These are phyloP conservation scores for Pachysolen tannophilus DNA, from an alignment of 805 yeast genomes.

Conservation along the genomic window DNA sequence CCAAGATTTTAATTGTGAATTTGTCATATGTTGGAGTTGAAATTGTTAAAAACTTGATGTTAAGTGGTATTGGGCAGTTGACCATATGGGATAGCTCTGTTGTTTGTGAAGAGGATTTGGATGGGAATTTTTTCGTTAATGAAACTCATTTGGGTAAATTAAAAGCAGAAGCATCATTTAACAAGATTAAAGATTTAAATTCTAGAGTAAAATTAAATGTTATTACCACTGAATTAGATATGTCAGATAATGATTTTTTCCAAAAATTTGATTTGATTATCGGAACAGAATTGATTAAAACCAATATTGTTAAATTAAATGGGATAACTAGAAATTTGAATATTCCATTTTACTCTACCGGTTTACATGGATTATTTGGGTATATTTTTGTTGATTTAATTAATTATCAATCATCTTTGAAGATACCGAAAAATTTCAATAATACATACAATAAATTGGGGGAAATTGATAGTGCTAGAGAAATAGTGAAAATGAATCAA, in stretches of 20 bases:
- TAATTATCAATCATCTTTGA: slow-evolving; percentile 46
- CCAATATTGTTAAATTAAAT: slow-evolving; percentile 42
- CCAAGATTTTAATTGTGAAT: slow-evolving; percentile 63
- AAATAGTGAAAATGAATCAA: slow-evolving; percentile 29
- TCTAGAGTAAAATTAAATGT: slow-evolving; percentile 60
- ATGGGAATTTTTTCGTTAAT: slow-evolving; percentile 66
- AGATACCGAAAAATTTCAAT: slow-evolving; percentile 34
- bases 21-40: slow-evolving; percentile 78
- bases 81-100: slow-evolving; percentile 55
- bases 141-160: slow-evolving; percentile 44
- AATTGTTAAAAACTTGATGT: slow-evolving; percentile 71
- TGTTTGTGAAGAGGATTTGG: slow-evolving; percentile 55
- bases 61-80: slow-evolving; percentile 81
- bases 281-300: slow-evolving; percentile 53
- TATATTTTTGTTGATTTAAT: slow-evolving; percentile 75
- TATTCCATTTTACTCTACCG: slow-evolving; percentile 63
- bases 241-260: slow-evolving; percentile 30
- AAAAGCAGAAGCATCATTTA: slow-evolving; percentile 46
- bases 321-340: slow-evolving; percentile 42
- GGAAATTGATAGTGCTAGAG: slow-evolving; percentile 31
- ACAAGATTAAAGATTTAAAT: slow-evolving; percentile 64
- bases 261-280: slow-evolving; percentile 60
- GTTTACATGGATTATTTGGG: slow-evolving; percentile 76
- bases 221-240: slow-evolving; percentile 24
- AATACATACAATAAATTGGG: slow-evolving; percentile 45